These are phyloP conservation scores for Primulina huaijiensis DNA, from an alignment of 257 asterid species.

Conservation along the genomic window DNA sequence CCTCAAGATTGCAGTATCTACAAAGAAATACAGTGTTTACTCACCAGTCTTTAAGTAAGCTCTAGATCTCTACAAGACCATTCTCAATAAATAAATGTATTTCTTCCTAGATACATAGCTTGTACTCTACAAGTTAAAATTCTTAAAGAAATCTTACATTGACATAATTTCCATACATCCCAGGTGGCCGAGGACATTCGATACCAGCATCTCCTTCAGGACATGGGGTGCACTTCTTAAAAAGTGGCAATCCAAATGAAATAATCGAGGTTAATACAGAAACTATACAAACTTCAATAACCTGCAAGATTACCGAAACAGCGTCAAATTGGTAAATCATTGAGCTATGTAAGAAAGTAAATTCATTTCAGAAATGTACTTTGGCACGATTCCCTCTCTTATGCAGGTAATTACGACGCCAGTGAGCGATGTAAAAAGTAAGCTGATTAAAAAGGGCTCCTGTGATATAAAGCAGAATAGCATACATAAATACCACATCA, in stretches of 20 bases:
- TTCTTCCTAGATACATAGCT: conserved; percentile 2
- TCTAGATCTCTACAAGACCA: not conserved
- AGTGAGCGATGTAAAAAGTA: conserved; percentile 69
- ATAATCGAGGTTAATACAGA: conserved; percentile 80
- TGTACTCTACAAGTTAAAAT: conserved; percentile 1
- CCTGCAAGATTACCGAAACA: conserved; percentile 41
- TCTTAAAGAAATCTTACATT: conserved; percentile 56
- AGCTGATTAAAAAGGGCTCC: conserved; percentile 98
- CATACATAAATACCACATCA: conserved; percentile 24
- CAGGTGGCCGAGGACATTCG: conserved; percentile 98
- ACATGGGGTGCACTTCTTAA: conserved; percentile 86
- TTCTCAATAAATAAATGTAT: not conserved
- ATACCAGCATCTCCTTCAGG: conserved; percentile 84
- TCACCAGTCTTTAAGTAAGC: not conserved
- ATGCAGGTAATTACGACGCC: conserved; percentile 93
- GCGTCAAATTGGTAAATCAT: conserved; percentile 23
- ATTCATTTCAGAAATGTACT: conserved; percentile 46
- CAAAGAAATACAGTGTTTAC: conserved; percentile 13
- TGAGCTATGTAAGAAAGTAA: conserved; percentile 14
- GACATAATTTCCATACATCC: conserved; percentile 97
- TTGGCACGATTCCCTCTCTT: conserved; percentile 85
- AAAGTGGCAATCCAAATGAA: conserved; percentile 92
- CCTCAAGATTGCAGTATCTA: not conserved
- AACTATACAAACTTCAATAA: conserved; percentile 85
- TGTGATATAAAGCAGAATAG: conserved; percentile 25